Evolutionary conservation across 192 early-diverging fungal species (phyloP).

Genomic region (Entomortierella lignicola): DNA sequence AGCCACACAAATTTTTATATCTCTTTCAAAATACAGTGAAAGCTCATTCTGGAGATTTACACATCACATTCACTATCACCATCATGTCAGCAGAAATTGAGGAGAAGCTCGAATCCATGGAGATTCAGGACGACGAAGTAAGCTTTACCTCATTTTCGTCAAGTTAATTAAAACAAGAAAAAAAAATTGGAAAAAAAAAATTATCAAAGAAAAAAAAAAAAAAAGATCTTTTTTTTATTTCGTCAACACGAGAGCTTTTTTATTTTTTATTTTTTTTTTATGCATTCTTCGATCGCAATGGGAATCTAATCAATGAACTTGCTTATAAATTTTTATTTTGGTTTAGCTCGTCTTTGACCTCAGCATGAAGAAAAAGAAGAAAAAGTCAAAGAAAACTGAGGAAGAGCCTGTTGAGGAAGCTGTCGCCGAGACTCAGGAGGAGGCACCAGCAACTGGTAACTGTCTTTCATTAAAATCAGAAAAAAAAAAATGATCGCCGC

Average conservation of each 20-base stretch:
- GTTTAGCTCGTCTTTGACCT: too few relatives aligned
- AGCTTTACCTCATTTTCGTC: neutral
- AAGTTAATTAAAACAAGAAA: too few relatives aligned
- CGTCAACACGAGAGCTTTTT: neutral
- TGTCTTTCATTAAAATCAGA: neutral
- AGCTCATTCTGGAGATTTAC: neutral
- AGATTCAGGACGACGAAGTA: slow-evolving; percentile 48
- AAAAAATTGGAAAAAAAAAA: too few relatives aligned
- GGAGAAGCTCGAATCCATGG: slow-evolving; percentile 45
- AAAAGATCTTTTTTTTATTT: neutral
- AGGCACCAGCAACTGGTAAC: slow-evolving; percentile 13
- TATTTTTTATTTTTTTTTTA: too few relatives aligned
- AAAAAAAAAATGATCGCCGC: neutral
- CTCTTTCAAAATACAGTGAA: neutral
- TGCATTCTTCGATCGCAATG: too few relatives aligned
- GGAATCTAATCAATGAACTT: too few relatives aligned
- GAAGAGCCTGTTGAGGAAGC: slow-evolving; percentile 20
- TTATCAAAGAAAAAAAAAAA: neutral
- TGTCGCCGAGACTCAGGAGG: slow-evolving; percentile 11
- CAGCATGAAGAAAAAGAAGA: slow-evolving; percentile 22
- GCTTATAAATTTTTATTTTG: too few relatives aligned
- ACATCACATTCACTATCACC: slow-evolving; percentile 20
- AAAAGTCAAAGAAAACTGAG: slow-evolving; percentile 21
- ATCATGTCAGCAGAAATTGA: slow-evolving; percentile 49
- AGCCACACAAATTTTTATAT: neutral